Evolutionary conservation across 2,329 filamentous ascomycete species (phyloP), one percentile per base, ranked within the genome.

Genomic region (Monosporascus sp.): DNA sequence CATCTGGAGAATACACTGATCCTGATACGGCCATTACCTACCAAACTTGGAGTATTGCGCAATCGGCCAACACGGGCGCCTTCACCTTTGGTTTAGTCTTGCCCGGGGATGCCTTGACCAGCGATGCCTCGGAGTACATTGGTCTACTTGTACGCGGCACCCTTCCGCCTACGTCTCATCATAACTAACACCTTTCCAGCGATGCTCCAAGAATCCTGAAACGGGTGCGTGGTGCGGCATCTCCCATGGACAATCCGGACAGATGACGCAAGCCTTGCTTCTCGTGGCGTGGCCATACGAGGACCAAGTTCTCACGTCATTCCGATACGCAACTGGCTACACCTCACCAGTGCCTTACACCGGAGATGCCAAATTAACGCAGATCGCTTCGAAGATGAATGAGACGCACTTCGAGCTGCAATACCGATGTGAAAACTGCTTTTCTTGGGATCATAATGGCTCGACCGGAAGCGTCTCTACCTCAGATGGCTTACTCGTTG

Each of bases 351-450:
- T 73, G 1, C 64, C 78, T 37, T 88, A 88, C 66, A 73, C 73
- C 2, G 86, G 86, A 51, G 75, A 81, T 56, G 83, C 85, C 11
- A 84, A 77, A 36, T 63, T 88, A 20, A 85, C 80, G 0, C 78
- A 83, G 60, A 80, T 88, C 55, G 80, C 78, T 15, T 78, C 79
- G 9, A 76, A 71, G 25, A 72, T 87, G 53, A 84, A 78, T 54
- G 75, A 74, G 15, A 81, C 78, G 22, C 72, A 78, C 55, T 89
- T 82, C 65, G 79, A 81, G 52, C 63, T 87, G 48, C 76, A 86
- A 25, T 89, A 86, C 70, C 77, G 82, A 48, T 89, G 85, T 68
- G 65, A 83, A 59, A 75, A 75, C 56, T 84, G 81, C 64, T 74
- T 81, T 49, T 64, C 73, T 1, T 84, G 80, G 77, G 69, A 79